These are phyloP conservation scores for Rhodofomes roseus DNA, from an alignment of 1,284 basidiomycete species.

Conservation along the genomic window DNA sequence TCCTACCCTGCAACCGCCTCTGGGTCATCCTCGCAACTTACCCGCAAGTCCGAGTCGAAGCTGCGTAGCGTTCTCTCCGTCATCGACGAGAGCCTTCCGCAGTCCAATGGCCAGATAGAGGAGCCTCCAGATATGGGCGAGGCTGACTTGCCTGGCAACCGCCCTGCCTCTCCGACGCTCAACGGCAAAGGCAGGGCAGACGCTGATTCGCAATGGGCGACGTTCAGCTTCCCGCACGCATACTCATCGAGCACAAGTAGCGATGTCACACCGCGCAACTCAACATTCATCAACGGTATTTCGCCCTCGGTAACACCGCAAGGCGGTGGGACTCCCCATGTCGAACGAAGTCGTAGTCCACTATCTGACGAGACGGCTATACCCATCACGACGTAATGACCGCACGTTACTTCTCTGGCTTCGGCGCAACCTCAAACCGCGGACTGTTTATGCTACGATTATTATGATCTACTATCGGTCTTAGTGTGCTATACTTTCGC, in stretches of 20 bases:
- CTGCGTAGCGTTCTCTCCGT: slow-evolving; percentile 60
- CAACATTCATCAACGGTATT: slow-evolving; percentile 33
- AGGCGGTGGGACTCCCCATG: slow-evolving; percentile 12
- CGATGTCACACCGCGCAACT: slow-evolving; percentile 47
- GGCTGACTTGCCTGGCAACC: slow-evolving; percentile 6
- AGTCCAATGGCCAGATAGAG: slow-evolving; percentile 27
- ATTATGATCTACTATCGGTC: neutral
- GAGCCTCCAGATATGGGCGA: slow-evolving; percentile 9
- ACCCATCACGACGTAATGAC: slow-evolving; percentile 7
- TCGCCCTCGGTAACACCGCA: slow-evolving; percentile 18
- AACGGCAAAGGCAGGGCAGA: slow-evolving; percentile 6
- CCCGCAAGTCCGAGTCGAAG: slow-evolving; percentile 63
- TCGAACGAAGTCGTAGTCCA: slow-evolving; percentile 26
- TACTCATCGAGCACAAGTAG: slow-evolving; percentile 24
- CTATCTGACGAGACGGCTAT: slow-evolving; percentile 26
- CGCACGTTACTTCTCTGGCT: neutral
- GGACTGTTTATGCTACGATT: neutral
- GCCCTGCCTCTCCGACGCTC: neutral
- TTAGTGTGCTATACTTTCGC: neutral
- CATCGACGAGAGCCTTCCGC: slow-evolving; percentile 53
- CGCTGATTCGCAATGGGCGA: slow-evolving; percentile 30
- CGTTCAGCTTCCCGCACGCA: slow-evolving; percentile 31
- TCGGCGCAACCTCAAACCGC: neutral
- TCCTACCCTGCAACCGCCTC: slow-evolving; percentile 41
- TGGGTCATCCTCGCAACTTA: slow-evolving; percentile 31